Evolutionary conservation across 768 basidiomycete genomes (phyloP).

Genomic region (Pholiota conissans): DNA sequence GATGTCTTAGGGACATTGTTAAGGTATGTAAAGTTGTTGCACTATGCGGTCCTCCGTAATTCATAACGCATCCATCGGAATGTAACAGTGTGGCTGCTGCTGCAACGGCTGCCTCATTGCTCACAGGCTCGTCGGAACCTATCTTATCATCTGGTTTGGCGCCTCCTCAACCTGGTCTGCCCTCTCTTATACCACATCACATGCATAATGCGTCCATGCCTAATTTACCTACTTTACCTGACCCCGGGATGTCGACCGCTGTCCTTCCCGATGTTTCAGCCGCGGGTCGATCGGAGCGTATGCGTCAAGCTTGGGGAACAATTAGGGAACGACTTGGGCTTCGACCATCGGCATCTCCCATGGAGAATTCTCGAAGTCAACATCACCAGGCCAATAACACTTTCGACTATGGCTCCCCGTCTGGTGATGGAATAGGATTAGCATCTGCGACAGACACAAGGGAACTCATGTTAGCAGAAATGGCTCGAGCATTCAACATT

Average conservation of each 20-base stretch:
- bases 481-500: conserved; percentile 78
- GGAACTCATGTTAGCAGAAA: conserved; percentile 75
- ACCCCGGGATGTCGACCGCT: conserved; percentile 50
- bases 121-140: conserved; percentile 70
- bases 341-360: conserved; percentile 24
- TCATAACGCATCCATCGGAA: conserved; percentile 5
- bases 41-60: neutral
- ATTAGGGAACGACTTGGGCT: conserved; percentile 69
- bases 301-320: conserved; percentile 67
- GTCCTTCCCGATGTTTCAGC: conserved; percentile 30
- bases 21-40: conserved; percentile 48
- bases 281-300: conserved; percentile 41
- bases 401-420: neutral
- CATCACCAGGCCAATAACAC: conserved; percentile 1
- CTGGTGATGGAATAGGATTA: conserved; percentile 7
- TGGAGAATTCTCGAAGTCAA: conserved; percentile 5
- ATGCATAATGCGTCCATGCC: conserved; percentile 36
- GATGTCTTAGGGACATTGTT: conserved; percentile 82
- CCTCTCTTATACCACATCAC: conserved; percentile 10
- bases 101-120: conserved; percentile 83
- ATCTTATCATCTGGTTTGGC: conserved; percentile 60
- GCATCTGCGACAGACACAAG: conserved; percentile 47
- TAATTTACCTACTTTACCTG: conserved; percentile 17
- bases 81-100: conserved; percentile 87
- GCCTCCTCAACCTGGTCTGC: conserved; percentile 26